These are phyloP conservation scores for Salix exigua DNA, from an alignment of 345 rosid genomes.

Conservation along the genomic window DNA sequence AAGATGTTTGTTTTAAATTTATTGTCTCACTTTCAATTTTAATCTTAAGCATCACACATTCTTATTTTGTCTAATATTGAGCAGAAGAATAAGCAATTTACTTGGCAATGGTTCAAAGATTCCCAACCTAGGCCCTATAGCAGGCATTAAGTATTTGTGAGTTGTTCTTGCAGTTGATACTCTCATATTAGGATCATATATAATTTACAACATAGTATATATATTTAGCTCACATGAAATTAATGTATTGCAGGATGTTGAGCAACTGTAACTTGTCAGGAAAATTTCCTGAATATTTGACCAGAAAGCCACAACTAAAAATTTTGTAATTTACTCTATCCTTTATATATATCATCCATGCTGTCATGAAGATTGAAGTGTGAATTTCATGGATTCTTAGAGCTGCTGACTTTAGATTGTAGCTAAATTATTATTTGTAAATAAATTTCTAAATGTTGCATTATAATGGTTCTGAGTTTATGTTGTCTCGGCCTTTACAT, in stretches of 20 bases:
- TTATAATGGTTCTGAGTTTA: no score
- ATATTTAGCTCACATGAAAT: no score
- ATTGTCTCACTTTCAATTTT: not conserved
- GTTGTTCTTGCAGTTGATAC: not conserved
- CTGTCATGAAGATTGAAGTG: not conserved
- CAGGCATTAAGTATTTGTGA: not conserved
- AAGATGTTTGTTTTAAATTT: not conserved
- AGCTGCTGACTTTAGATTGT: no score
- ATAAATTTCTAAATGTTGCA: no score
- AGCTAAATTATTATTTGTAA: no score
- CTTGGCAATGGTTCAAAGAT: constrained; percentile 11
- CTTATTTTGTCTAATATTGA: not conserved
- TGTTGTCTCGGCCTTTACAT: no score
- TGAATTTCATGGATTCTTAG: not conserved
- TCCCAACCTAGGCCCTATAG: not conserved
- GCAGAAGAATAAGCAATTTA: constrained; percentile 15
- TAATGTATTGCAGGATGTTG: no score
- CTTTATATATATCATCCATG: no score
- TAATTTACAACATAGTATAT: not conserved
- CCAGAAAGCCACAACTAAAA: no score
- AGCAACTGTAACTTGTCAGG: no score
- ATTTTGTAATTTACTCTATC: no score
- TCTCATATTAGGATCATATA: not conserved
- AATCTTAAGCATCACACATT: not conserved
- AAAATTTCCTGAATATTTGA: no score